These are phyloP conservation scores for Aspergillus latus DNA, from an alignment of 2,329 filamentous ascomycete genomes.

Conservation along the genomic window DNA sequence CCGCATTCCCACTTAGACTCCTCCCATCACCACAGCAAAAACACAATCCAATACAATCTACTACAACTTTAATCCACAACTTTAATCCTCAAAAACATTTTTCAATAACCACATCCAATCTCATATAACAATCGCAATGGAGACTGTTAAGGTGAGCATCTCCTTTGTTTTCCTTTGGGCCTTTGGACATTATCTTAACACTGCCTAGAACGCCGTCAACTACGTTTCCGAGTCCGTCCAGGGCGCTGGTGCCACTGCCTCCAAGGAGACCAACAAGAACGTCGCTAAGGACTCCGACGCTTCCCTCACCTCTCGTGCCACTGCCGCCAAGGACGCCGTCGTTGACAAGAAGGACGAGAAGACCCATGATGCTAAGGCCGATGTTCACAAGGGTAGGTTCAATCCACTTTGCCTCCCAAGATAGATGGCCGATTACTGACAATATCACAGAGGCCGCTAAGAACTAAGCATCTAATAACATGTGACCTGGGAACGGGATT, in stretches of 20 bases:
- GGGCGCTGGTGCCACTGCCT: slow-evolving; percentile 55
- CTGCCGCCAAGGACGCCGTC: slow-evolving; percentile 53
- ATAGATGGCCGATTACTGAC: background rate
- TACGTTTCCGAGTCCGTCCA: slow-evolving; percentile 67
- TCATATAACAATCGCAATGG: background rate
- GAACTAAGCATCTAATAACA: background rate
- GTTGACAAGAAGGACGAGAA: slow-evolving; percentile 55
- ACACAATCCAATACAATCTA: background rate
- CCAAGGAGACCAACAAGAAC: slow-evolving; percentile 70
- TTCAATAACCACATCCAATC: too few species aligned
- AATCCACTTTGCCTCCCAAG: too few species aligned
- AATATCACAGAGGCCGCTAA: background rate
- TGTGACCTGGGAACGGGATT: background rate
- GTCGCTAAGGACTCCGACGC: slow-evolving; percentile 64
- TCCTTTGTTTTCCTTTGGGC: background rate
- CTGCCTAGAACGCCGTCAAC: slow-evolving; percentile 58
- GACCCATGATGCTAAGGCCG: slow-evolving; percentile 46
- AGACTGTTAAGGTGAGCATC: background rate
- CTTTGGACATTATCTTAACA: background rate
- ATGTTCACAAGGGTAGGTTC: background rate
- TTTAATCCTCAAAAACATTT: background rate
- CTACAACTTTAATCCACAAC: background rate
- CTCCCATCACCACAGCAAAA: background rate
- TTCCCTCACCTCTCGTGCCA: slow-evolving; percentile 53
- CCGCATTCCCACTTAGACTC: background rate